Evolutionary conservation across 345 rosid species (phyloP).

Genomic region (Corymbia maculata): DNA sequence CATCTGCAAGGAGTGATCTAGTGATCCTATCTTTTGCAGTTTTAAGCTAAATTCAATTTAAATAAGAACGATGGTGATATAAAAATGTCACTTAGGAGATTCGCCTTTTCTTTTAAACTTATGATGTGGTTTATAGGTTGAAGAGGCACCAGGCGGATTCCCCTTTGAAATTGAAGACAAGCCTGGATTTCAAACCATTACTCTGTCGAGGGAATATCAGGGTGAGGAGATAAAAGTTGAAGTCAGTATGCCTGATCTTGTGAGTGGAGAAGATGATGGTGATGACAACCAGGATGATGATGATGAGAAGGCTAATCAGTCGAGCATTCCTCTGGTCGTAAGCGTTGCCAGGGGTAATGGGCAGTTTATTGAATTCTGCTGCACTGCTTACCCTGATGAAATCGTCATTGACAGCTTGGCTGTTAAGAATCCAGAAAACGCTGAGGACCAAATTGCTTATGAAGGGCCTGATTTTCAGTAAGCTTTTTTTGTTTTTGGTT

Average conservation of each 20-base stretch:
- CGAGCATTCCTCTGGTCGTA: slow-evolving; percentile 58
- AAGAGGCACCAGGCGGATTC: slow-evolving; percentile 49
- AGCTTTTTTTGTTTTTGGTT: slow-evolving; percentile 2
- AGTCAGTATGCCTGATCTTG: slow-evolving; percentile 88
- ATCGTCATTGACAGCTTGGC: slow-evolving; percentile 52
- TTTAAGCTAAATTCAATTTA: neutral
- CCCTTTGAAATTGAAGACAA: slow-evolving; percentile 76
- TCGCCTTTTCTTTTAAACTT: neutral
- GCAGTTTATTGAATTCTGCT: slow-evolving; percentile 47
- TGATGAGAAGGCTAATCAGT: slow-evolving; percentile 28
- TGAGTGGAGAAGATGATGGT: slow-evolving; percentile 41
- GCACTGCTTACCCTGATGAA: slow-evolving; percentile 61
- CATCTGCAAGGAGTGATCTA: neutral
- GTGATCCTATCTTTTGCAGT: neutral
- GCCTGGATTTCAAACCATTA: slow-evolving; percentile 50
- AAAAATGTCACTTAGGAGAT: neutral
- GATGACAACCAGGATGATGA: slow-evolving; percentile 26
- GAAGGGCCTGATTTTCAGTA: slow-evolving; percentile 88
- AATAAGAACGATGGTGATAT: neutral
- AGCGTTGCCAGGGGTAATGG: slow-evolving; percentile 53
- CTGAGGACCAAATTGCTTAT: slow-evolving; percentile 52
- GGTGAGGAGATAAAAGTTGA: slow-evolving; percentile 66
- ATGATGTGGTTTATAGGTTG: slow-evolving; percentile 23
- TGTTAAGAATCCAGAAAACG: slow-evolving; percentile 33
- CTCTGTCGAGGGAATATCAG: slow-evolving; percentile 51